These are phyloP conservation scores for Dictyostelium capitatum DNA, from an alignment of 78 protist genomes.

Conservation along the genomic window DNA sequence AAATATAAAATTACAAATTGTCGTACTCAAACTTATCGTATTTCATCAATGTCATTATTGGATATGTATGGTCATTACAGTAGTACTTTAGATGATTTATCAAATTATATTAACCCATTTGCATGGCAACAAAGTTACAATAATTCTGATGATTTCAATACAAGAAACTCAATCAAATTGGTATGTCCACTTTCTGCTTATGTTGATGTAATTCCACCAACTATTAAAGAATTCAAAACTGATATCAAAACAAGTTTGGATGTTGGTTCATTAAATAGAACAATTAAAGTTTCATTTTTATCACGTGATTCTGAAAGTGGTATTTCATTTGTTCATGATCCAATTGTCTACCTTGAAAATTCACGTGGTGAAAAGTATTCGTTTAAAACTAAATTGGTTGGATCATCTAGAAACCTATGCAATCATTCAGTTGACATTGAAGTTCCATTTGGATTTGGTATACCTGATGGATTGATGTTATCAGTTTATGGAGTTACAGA, in stretches of 20 bases:
- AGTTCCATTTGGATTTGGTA: slow-evolving; percentile 24
- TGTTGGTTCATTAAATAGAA: slow-evolving; percentile 20
- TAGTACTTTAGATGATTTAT: background rate
- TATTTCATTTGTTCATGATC: background rate
- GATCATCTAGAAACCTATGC: background rate
- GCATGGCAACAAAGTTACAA: background rate
- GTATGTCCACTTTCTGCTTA: too few relatives aligned
- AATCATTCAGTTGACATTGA: background rate
- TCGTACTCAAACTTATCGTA: slow-evolving; percentile 1
- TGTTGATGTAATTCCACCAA: too few relatives aligned
- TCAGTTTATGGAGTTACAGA: slow-evolving; percentile 1
- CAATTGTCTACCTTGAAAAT: slow-evolving; percentile 8
- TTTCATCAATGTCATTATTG: background rate
- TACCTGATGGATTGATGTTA: background rate
- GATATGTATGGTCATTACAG: background rate
- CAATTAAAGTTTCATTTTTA: background rate
- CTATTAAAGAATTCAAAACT: background rate
- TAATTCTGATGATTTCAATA: too few relatives aligned
- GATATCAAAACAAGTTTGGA: background rate
- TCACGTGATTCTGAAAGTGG: background rate
- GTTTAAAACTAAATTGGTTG: background rate
- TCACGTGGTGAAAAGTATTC: slow-evolving; percentile 6
- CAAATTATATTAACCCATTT: slow-evolving; percentile 9
- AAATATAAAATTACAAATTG: background rate
- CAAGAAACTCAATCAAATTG: too few relatives aligned